These are phyloP conservation scores for Xenoacremonium recifei DNA, from an alignment of 2,329 filamentous ascomycete genomes.

Conservation along the genomic window DNA sequence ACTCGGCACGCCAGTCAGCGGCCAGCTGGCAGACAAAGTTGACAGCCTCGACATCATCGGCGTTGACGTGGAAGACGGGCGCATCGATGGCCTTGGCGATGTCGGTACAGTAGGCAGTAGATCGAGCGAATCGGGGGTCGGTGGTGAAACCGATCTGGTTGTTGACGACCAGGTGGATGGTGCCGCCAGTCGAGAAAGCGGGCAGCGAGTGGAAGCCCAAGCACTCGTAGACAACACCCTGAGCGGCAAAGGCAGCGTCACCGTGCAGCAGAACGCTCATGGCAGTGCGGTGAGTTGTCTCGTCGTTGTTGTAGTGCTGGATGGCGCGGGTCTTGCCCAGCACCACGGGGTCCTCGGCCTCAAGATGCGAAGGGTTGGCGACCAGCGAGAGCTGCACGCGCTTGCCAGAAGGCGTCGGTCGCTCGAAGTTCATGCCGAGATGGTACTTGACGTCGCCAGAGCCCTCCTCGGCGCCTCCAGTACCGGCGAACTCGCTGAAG, in stretches of 20 bases:
- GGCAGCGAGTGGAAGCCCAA: constrained; percentile 96
- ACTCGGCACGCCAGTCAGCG: constrained; percentile 96
- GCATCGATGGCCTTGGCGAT: constrained; percentile 99
- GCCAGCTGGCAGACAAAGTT: constrained; percentile 98
- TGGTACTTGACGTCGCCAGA: constrained; percentile 99
- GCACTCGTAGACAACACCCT: constrained; percentile 97
- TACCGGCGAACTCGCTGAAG: constrained; percentile 96
- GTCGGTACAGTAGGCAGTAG: constrained; percentile 97
- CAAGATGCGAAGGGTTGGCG: constrained; percentile 96
- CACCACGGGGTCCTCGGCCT: constrained; percentile 97
- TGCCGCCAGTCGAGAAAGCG: constrained; percentile 95
- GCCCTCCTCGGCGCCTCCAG: constrained; percentile 82
- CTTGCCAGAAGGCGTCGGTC: constrained; percentile 95
- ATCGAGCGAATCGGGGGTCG: constrained; percentile 94
- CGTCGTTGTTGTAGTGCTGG: constrained; percentile 98
- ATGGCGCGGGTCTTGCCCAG: constrained; percentile 97
- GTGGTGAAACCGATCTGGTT: constrained; percentile 99
- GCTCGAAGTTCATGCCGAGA: constrained; percentile 99
- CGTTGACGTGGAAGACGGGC: constrained; percentile 98
- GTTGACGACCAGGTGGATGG: constrained; percentile 96
- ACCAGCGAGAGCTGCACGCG: constrained; percentile 98
- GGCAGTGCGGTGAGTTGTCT: constrained; percentile 81
- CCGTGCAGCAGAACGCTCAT: constrained; percentile 97
- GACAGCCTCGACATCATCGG: constrained; percentile 95
- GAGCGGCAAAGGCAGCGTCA: constrained; percentile 93